Percentiles rank a stretch among this genome's conserved stretches.
These are phyloP conservation scores for Ustilago lituana DNA, from an alignment of 1,284 basidiomycete genomes.

Conservation along the genomic window DNA sequence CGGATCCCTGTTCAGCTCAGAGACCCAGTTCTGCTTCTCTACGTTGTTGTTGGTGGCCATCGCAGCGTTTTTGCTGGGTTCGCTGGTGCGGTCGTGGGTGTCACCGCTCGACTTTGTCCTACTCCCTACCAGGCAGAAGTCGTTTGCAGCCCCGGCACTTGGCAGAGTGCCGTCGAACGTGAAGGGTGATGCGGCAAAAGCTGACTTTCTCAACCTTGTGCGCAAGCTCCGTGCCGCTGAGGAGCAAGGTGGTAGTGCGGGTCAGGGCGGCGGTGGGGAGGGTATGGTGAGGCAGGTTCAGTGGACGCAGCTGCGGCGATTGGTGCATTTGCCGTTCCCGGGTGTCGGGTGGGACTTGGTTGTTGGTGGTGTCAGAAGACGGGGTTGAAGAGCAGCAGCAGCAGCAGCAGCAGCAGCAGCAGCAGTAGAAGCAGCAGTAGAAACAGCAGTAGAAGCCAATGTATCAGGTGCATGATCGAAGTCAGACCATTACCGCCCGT, in stretches of 20 bases:
- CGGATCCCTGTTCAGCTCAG: slow-evolving; percentile 15
- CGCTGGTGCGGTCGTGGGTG: slow-evolving; percentile 83
- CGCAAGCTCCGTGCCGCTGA: slow-evolving; percentile 6
- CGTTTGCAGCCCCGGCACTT: neutral
- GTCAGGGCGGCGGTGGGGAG: neutral
- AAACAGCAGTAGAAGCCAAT: too few species aligned
- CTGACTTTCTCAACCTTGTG: slow-evolving; percentile 17
- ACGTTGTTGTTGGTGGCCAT: slow-evolving; percentile 77
- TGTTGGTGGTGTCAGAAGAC: slow-evolving; percentile 31
- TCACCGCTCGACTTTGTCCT: slow-evolving; percentile 88
- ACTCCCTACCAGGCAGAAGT: slow-evolving; percentile 20
- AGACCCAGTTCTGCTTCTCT: slow-evolving; percentile 38
- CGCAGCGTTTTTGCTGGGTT: slow-evolving; percentile 90
- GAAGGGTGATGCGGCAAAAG: too few species aligned
- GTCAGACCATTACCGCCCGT: too few species aligned
- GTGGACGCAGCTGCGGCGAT: slow-evolving; percentile 45
- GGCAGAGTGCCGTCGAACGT: too few species aligned
- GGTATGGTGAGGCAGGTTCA: slow-evolving; percentile 36
- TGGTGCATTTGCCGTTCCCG: slow-evolving; percentile 28
- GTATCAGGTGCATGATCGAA: too few species aligned
- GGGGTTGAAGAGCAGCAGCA: neutral
- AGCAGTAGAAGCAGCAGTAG: too few species aligned
- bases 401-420: too few species aligned
- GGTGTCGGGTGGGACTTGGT: slow-evolving; percentile 42
- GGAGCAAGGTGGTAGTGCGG: neutral